phyloP scores from a whole-genome alignment of 306 rosid genomes.

The Ammopiptanthus mongolicus region DNA sequence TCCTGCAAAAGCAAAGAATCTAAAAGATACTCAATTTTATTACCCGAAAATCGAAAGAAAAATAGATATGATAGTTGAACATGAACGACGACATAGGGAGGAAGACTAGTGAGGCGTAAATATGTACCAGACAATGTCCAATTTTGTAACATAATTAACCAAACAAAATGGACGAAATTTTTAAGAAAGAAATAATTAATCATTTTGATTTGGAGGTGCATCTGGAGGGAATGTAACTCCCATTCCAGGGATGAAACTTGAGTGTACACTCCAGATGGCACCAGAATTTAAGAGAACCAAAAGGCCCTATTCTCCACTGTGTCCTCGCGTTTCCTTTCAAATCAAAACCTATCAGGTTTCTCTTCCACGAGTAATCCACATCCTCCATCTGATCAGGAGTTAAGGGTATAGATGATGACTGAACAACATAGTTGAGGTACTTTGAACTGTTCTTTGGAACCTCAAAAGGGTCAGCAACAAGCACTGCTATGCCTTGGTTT shows the following conservation, averaged over 20 bases:
- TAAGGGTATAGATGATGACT: constrained; percentile 46
- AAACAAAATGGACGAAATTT: constrained; percentile 16
- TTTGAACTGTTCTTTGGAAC: constrained; percentile 46
- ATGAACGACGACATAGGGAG: neutral
- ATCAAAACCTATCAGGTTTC: constrained; percentile 36
- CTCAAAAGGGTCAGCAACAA: constrained; percentile 38
- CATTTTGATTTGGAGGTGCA: constrained; percentile 67
- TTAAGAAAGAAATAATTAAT: neutral
- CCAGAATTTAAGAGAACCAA: constrained; percentile 61
- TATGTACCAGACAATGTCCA: neutral
- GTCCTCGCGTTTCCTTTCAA: constrained; percentile 52
- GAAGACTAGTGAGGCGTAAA: neutral
- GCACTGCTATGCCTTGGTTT: constrained; percentile 38
- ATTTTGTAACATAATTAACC: neutral
- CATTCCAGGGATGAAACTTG: constrained; percentile 51
- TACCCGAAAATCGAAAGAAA: constrained; percentile 1
- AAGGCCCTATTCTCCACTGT: constrained; percentile 54
- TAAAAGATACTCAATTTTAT: constrained; percentile 18
- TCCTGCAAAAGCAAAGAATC: constrained; percentile 32
- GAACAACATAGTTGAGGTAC: constrained; percentile 40
- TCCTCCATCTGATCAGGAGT: constrained; percentile 41
- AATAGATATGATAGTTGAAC: neutral
- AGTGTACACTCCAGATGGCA: constrained; percentile 56
- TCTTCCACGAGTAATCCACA: constrained; percentile 44
- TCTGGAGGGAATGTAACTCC: constrained; percentile 40